Conservation (phyloP, 1,284 basidiomycete species). For the Puccinia coronata region DNA sequence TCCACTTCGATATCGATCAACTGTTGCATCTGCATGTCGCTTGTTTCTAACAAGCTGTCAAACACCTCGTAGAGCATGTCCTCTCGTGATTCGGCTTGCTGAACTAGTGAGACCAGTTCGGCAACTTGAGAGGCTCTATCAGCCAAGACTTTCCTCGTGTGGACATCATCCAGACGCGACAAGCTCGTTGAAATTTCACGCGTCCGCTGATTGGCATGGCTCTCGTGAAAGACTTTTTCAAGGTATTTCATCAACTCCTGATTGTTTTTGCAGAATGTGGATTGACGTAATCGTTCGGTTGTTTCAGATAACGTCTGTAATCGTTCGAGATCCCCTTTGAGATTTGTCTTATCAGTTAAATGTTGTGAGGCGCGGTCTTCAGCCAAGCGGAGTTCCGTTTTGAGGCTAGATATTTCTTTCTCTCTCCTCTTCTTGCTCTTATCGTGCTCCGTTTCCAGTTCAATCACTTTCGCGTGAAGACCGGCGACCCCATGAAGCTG, state of each 20-base stretch:
- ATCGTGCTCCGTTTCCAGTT: conserved; percentile 29
- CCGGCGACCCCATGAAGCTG: conserved; percentile 29
- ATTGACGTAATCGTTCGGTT: background rate
- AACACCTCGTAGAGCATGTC: conserved; percentile 29
- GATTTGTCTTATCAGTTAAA: conserved; percentile 5
- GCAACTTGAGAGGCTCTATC: conserved; percentile 33
- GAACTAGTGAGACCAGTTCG: conserved; percentile 29
- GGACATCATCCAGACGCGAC: conserved; percentile 4
- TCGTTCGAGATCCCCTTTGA: conserved; percentile 20
- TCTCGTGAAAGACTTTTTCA: conserved; percentile 8
- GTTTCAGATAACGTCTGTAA: background rate
- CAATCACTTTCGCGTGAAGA: conserved; percentile 37
- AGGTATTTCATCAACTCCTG: background rate
- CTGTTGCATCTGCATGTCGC: conserved; percentile 15
- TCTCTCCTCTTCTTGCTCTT: conserved; percentile 44
- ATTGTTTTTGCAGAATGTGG: background rate
- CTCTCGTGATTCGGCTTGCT: conserved; percentile 20
- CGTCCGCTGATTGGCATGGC: background rate
- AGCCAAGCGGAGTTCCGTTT: conserved; percentile 19
- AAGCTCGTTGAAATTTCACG: background rate
- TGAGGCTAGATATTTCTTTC: conserved; percentile 28
- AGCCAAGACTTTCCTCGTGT: conserved; percentile 17
- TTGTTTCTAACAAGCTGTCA: conserved; percentile 28
- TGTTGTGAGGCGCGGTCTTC: conserved; percentile 29
- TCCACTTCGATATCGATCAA: background rate